Evolutionary conservation across 1,284 basidiomycete genomes (phyloP).

Genomic region (Neolentinus lepideus): DNA sequence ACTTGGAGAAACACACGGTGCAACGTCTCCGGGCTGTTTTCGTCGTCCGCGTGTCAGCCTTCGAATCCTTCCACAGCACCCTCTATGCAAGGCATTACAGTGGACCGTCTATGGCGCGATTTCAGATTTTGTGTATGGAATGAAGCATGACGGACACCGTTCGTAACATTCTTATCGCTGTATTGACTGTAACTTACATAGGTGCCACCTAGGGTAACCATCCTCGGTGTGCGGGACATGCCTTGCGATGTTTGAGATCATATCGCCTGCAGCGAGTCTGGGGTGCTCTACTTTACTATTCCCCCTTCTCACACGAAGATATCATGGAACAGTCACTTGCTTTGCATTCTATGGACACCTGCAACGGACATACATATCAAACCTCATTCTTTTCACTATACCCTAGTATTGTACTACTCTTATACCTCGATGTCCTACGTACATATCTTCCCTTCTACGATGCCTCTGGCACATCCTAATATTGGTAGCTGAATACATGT

Average conservation of each 20-base stretch:
- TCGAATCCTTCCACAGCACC: slow-evolving; percentile 22
- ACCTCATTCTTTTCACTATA: background rate
- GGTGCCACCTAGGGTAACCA: background rate
- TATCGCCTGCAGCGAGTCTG: too few species aligned
- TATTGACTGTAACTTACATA: background rate
- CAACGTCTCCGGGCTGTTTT: slow-evolving; percentile 52
- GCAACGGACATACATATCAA: background rate
- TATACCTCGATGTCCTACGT: background rate
- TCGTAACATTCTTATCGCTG: background rate
- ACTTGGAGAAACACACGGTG: slow-evolving; percentile 61
- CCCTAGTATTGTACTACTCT: background rate
- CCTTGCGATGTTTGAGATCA: too few species aligned
- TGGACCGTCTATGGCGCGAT: slow-evolving; percentile 62
- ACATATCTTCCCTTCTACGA: background rate
- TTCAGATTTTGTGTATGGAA: slow-evolving; percentile 56
- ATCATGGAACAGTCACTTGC: background rate
- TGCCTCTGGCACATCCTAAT: background rate
- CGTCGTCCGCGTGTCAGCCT: slow-evolving; percentile 25
- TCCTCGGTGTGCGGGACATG: too few species aligned
- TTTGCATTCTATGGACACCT: background rate
- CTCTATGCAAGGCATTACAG: slow-evolving; percentile 45
- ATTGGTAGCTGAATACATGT: background rate
- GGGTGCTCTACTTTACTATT: too few species aligned
- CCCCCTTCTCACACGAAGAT: too few species aligned
- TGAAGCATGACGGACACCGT: slow-evolving; percentile 14